Evolutionary conservation across 129 eudicot genomes (phyloP), one percentile per base, ranked within the genome.

Genomic region (Ambrosia trifida): DNA sequence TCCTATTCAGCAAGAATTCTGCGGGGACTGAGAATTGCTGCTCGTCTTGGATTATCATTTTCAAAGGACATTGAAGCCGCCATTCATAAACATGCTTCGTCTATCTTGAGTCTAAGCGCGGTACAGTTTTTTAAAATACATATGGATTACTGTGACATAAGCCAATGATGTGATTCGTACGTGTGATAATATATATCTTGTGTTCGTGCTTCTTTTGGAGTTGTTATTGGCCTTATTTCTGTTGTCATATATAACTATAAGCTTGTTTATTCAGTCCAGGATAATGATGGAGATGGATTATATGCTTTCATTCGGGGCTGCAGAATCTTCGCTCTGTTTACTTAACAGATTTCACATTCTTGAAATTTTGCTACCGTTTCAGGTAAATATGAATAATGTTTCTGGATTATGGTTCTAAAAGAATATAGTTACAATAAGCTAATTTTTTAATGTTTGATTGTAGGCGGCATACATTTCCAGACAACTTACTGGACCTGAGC

Each of bases 221-320:
- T 20, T 30, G 18, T 28, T 57, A 57, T 12, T 30, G 36, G 17
- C 36, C 13, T 57, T 12, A 14, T 57, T 57, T 57, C 40, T 57
- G 64, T 57, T 57, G 17, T 12, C 40, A 57, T 28, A 57, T 28
- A 2, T 12, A 57, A 57, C 60, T 19, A 30, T 30, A 57, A 38
- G n/a, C 19, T 52, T 77, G 72, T 70, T 47, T 86, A 49, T 78
- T 46, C 83, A 92, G 98, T 30, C 82, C 73, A 90, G 99, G 75
- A 64, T 90, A 73, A 76, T 69, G 82, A 51, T 95, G 96, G 99
- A 95, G 84, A 54, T 90, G 47, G 85, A 90, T 70, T 86, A 84
- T 78, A 90, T 95, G 99, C 86, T 95, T 46, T 90, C 97, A 31
- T 95, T 78, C 53, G 99, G 99, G 52, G 97, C 99, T 67, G 94